Evolutionary conservation across 352 stramenopile species (phyloP).

Genomic region (Pythium phragmiticola): DNA sequence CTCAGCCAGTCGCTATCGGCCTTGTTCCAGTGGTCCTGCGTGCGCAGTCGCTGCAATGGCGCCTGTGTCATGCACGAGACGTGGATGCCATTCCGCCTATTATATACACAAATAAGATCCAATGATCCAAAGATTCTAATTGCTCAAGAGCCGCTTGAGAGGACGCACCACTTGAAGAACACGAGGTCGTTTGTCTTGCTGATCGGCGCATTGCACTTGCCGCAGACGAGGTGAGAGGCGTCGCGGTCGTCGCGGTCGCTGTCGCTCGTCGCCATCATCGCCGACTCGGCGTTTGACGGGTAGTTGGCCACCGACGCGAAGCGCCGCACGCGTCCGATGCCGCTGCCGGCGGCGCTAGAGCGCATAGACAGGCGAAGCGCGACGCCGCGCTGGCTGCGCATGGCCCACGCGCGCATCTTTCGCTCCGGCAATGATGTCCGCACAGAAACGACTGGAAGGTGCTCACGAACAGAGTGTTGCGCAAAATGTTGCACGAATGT

Average conservation of each 20-base stretch:
- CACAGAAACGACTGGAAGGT: constrained; percentile 24
- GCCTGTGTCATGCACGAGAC: constrained; percentile 66
- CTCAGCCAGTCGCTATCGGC: constrained; percentile 50
- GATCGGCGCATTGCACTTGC: constrained; percentile 63
- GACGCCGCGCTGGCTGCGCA: constrained; percentile 4
- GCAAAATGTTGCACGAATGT: constrained; percentile 11
- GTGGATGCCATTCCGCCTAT: constrained; percentile 68
- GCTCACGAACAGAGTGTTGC: constrained; percentile 7
- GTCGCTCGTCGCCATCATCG: constrained; percentile 36
- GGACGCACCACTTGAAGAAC: constrained; percentile 70
- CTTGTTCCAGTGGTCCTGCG: constrained; percentile 38
- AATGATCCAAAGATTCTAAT: neutral
- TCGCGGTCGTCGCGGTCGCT: constrained; percentile 36
- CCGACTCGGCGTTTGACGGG: constrained; percentile 50
- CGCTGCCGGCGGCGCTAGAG: neutral
- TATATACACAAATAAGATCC: neutral
- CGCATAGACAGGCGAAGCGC: constrained; percentile 6
- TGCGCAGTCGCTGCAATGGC: constrained; percentile 52
- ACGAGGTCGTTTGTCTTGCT: constrained; percentile 64
- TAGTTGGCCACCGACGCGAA: constrained; percentile 61
- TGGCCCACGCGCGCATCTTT: constrained; percentile 15
- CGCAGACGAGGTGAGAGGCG: constrained; percentile 56
- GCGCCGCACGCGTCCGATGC: constrained; percentile 10
- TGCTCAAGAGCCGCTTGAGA: neutral
- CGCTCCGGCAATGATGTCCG: constrained; percentile 7